A percentile compares a stretch with the other conserved stretches of the same genome.
phyloP scores from a whole-genome alignment of 306 rosid genomes.

The Gastrolobium bilobum region DNA sequence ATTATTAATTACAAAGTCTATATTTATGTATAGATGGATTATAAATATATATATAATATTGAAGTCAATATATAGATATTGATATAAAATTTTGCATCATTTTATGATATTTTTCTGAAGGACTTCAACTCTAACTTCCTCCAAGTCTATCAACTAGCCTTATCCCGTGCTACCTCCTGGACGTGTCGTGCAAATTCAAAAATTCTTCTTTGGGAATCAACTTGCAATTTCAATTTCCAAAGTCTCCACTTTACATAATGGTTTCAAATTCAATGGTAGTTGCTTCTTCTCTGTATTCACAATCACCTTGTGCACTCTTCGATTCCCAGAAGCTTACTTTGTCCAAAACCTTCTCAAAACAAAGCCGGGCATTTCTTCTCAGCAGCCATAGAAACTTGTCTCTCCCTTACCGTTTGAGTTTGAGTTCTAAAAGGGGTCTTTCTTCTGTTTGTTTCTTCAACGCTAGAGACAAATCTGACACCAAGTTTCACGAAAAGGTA shows the following conservation, averaged over 20 bases:
- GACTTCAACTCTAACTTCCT: no score
- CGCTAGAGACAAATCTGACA: conserved; percentile 60
- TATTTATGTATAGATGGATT: no score
- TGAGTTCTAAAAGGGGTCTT: conserved; percentile 40
- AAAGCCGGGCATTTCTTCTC: conserved; percentile 52
- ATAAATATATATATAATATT: no score
- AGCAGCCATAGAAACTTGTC: conserved; percentile 40
- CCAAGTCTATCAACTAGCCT: neutral
- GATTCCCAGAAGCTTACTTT: conserved; percentile 50
- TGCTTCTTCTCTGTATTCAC: conserved; percentile 47
- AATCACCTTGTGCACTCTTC: conserved; percentile 48
- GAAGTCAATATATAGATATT: no score
- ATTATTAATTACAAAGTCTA: no score
- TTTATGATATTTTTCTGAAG: no score
- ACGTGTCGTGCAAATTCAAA: neutral
- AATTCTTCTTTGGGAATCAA: neutral
- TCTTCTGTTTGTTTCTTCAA: conserved; percentile 67
- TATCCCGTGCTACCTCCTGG: conserved; percentile 23
- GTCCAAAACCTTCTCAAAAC: conserved; percentile 47
- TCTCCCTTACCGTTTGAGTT: conserved; percentile 18
- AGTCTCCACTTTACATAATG: conserved; percentile 20
- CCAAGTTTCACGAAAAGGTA: conserved; percentile 63
- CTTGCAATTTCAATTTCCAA: neutral
- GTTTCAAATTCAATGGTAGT: conserved; percentile 45
- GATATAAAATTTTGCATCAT: no score